A percentile compares a stretch with the other conserved stretches of the same genome.
Evolutionary conservation across 192 early-diverging fungal species (phyloP).

Genomic region (Cetraspora pellucida): DNA sequence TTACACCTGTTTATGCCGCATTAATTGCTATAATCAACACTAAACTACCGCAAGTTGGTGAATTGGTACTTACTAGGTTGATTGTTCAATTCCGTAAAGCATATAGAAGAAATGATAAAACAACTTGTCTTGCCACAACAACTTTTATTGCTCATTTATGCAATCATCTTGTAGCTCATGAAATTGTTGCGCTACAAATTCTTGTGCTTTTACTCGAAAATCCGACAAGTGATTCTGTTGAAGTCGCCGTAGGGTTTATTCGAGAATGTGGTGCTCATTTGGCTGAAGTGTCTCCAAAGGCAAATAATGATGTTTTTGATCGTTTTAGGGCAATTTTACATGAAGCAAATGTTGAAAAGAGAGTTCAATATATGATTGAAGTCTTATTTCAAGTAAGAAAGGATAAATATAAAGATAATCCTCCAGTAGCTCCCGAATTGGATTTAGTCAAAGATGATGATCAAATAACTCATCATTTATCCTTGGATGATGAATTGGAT

Average conservation of each 20-base stretch:
- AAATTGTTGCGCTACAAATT: slow-evolving; percentile 87
- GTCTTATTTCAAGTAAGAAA: slow-evolving; percentile 93
- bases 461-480: slow-evolving; percentile 87
- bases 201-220: slow-evolving; percentile 79
- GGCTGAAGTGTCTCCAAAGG: slow-evolving; percentile 72
- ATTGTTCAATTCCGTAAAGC: slow-evolving; percentile 88
- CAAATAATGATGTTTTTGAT: slow-evolving; percentile 86
- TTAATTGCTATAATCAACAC: slow-evolving; percentile 89
- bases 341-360: slow-evolving; percentile 91
- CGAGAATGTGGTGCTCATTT: slow-evolving; percentile 85
- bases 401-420: slow-evolving; percentile 92
- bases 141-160: slow-evolving; percentile 92
- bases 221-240: slow-evolving; percentile 93
- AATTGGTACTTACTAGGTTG: slow-evolving; percentile 81
- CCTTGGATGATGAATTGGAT: slow-evolving; percentile 83
- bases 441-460: slow-evolving; percentile 96
- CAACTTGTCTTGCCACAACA: slow-evolving; percentile 77
- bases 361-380: slow-evolving; percentile 97
- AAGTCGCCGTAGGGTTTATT: slow-evolving; percentile 94
- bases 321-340: slow-evolving; percentile 90
- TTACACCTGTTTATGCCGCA: slow-evolving; percentile 91
- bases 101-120: slow-evolving; percentile 91
- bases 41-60: slow-evolving; percentile 89
- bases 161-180: slow-evolving; percentile 87
- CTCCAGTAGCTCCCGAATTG: slow-evolving; percentile 70